Base-by-base conservation (phyloP, 352 stramenopile genomes). In the Aphanomyces stellatus region DNA sequence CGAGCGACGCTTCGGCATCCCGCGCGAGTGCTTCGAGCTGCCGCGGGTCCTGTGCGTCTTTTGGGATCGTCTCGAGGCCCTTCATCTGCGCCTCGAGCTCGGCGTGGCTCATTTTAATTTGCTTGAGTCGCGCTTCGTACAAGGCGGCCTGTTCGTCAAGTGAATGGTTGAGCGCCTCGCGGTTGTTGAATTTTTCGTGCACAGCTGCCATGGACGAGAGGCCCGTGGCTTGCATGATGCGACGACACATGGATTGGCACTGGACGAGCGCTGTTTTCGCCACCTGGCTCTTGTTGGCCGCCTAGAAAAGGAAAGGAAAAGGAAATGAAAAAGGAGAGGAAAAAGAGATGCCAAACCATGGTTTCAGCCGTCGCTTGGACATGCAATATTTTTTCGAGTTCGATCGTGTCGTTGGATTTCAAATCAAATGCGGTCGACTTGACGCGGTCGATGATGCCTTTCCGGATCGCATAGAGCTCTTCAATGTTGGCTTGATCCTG, bases 91-190 rank as follows among this genome's bases (percentile, higher is more conserved):
- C 73, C 65, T 93, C 81, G 25, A 93, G 69, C 56, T 93, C 83
- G 2, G 53, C 63, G 51, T 92, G 72, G 34, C 87, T 81, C 0
- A 88, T 53, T 48, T 88, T 89, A 57, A 93, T 93, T 40, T 93
- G 85, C 57, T 91, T 91, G 3, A 92, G 62, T 7, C 82, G 71
- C 7, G 80, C 76, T 46, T 93, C 82, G 55, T 92, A 91, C n/a
- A 90, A 72, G 70, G 85, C 86, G 19, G 80, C 79, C 71, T 93
- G 85, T 62, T 91, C 83, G 51, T 92, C 85, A 53, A 93, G 90
- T 63, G 83, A 90, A 25, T 62, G 69, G 61, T 91, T 90, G 8
- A 93, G 74, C 69, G 91, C 83, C 53, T 91, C 84, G 43, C 81
- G 81, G 27, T 81, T 83, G 31, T 76, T 73, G 51, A 93, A 90